phyloP scores from a whole-genome alignment of 139 green algal genomes.

The Tetratostichococcus sp. region DNA sequence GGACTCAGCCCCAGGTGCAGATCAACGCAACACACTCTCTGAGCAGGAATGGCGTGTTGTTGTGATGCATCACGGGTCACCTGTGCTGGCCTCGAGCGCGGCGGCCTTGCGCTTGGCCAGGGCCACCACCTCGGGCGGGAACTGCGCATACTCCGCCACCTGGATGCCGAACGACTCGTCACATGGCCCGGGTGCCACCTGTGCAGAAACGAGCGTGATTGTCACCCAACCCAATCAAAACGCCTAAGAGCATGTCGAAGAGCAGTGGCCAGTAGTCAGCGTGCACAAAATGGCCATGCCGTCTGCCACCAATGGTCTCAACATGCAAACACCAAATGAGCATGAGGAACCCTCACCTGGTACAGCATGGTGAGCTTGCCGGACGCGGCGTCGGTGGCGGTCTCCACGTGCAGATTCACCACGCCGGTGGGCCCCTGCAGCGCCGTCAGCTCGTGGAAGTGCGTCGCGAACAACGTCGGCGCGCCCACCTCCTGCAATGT shows the following conservation, averaged over 20 bases:
- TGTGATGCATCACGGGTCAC: too few relatives aligned
- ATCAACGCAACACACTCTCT: too few relatives aligned
- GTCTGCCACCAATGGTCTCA: too few relatives aligned
- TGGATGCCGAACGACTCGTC: constrained; percentile 95
- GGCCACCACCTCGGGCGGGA: constrained; percentile 78
- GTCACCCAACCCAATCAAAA: too few relatives aligned
- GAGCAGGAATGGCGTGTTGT: too few relatives aligned
- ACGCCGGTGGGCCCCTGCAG: constrained; percentile 63
- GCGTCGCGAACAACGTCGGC: constrained; percentile 91
- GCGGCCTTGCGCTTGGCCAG: constrained; percentile 65
- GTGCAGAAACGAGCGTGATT: neutral
- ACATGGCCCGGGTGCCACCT: constrained; percentile 69
- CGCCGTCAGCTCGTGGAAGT: constrained; percentile 97
- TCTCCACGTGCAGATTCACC: constrained; percentile 75
- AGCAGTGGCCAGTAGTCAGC: too few relatives aligned
- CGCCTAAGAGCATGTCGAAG: too few relatives aligned
- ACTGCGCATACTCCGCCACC: constrained; percentile 85
- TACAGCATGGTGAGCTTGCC: constrained; percentile 91
- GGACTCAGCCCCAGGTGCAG: too few relatives aligned
- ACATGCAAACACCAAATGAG: too few relatives aligned
- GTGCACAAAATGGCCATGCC: too few relatives aligned
- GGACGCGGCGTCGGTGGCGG: constrained; percentile 57
- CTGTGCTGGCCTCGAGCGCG: constrained; percentile 59
- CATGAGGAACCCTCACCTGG: constrained; percentile 41
- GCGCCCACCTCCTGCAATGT: constrained; percentile 25